These are phyloP conservation scores for Mrakia hoshinonis DNA, from an alignment of 768 basidiomycete species.

Conservation along the genomic window DNA sequence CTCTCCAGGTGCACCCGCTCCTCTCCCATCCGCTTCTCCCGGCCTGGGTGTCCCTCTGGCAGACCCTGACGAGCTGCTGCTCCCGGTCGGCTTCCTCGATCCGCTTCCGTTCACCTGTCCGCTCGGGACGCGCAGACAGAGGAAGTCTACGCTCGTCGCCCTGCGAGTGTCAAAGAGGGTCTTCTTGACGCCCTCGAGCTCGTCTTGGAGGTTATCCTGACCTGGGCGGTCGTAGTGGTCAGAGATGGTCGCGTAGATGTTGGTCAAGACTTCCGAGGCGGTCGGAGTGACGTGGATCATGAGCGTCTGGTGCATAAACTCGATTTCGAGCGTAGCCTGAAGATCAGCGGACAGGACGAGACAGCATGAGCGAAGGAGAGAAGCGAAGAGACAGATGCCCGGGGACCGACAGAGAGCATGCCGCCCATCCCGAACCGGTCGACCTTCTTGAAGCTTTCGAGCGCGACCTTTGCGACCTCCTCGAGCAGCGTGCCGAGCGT, in stretches of 20 bases:
- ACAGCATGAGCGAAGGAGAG: background rate
- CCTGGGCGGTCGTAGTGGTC: slow-evolving; percentile 65
- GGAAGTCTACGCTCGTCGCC: slow-evolving; percentile 85
- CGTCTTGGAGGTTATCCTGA: slow-evolving; percentile 58
- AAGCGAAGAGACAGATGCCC: background rate
- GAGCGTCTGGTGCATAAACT: slow-evolving; percentile 95
- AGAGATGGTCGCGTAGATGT: slow-evolving; percentile 89
- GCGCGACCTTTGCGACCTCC: slow-evolving; percentile 70
- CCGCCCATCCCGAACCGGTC: slow-evolving; percentile 94
- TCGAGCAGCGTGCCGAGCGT: slow-evolving; percentile 71
- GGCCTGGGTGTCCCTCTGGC: too few relatives aligned
- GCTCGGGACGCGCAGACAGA: slow-evolving; percentile 63
- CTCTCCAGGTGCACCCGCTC: too few relatives aligned
- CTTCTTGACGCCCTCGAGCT: slow-evolving; percentile 84
- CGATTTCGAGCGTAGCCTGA: slow-evolving; percentile 95
- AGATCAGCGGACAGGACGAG: background rate
- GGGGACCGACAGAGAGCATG: slow-evolving; percentile 76
- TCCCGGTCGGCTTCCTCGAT: too few relatives aligned
- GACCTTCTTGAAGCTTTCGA: slow-evolving; percentile 78
- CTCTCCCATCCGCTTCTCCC: too few relatives aligned
- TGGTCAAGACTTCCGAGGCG: slow-evolving; percentile 75
- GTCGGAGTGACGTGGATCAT: slow-evolving; percentile 69
- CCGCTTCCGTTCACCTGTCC: background rate
- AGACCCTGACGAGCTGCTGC: too few relatives aligned
- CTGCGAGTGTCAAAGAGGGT: slow-evolving; percentile 77